These are phyloP conservation scores for Albatrellus ellisii DNA, from an alignment of 768 basidiomycete genomes.

Conservation along the genomic window DNA sequence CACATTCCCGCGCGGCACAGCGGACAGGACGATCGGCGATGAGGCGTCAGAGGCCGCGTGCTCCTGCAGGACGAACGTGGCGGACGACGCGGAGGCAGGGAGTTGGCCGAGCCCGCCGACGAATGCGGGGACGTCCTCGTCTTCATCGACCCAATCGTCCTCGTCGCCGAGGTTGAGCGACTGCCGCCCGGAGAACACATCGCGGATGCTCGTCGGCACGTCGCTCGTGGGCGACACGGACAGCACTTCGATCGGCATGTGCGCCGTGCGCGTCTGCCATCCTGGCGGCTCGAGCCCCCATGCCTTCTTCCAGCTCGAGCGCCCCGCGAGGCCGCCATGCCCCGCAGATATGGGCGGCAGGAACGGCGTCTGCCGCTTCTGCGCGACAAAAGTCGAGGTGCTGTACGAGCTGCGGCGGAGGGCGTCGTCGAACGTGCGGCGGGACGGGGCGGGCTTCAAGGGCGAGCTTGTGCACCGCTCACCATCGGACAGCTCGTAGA, in stretches of 20 bases:
- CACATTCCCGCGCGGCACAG: slow-evolving; percentile 22
- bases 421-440: slow-evolving; percentile 36
- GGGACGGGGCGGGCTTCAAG: slow-evolving; percentile 35
- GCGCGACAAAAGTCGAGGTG: slow-evolving; percentile 62
- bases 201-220: slow-evolving; percentile 37
- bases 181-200: slow-evolving; percentile 67
- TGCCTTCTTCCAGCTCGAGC: slow-evolving; percentile 79
- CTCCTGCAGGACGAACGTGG: slow-evolving; percentile 2
- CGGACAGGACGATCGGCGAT: background rate
- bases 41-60: slow-evolving; percentile 9
- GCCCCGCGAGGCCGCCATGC: slow-evolving; percentile 34
- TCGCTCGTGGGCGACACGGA: slow-evolving; percentile 40
- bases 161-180: slow-evolving; percentile 57
- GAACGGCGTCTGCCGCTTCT: slow-evolving; percentile 70
- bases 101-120: slow-evolving; percentile 68
- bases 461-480: slow-evolving; percentile 57
- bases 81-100: slow-evolving; percentile 3
- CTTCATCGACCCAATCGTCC: slow-evolving; percentile 82
- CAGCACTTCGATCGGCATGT: slow-evolving; percentile 65
- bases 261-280: slow-evolving; percentile 55
- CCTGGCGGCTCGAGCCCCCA: slow-evolving; percentile 85
- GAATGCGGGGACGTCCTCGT: slow-evolving; percentile 60
- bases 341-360: slow-evolving; percentile 28
- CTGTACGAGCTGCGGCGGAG: slow-evolving; percentile 24
- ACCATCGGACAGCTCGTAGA: slow-evolving; percentile 60